A percentile compares a stretch with the other conserved stretches of the same genome.
Evolutionary conservation across 2,329 filamentous ascomycete genomes (phyloP).

Genomic region (Huntiella moniliformis): DNA sequence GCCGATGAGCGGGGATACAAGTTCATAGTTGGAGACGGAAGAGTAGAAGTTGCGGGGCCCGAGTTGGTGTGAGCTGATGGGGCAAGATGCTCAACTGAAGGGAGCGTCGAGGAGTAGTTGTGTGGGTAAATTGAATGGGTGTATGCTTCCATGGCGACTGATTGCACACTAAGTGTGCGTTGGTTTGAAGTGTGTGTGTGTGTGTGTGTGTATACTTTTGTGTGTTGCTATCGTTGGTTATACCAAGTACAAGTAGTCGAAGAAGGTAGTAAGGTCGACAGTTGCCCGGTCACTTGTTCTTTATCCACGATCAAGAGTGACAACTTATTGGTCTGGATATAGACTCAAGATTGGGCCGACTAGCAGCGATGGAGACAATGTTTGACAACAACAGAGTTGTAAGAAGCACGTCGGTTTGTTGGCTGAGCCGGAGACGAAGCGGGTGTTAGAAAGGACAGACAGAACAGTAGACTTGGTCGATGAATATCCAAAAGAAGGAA

Average conservation of each 20-base stretch:
- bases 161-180: too few species aligned
- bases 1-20: slow-evolving; percentile 5
- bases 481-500: not conserved
- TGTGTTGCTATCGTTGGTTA: not conserved
- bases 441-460: not conserved
- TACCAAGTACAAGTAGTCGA: not conserved
- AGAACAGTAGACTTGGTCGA: not conserved
- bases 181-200: too few species aligned
- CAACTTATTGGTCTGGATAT: too few species aligned
- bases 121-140: slow-evolving; percentile 1
- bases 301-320: not conserved
- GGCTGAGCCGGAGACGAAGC: not conserved
- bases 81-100: slow-evolving; percentile 7
- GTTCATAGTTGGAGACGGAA: slow-evolving; percentile 8
- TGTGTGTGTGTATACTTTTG: not conserved
- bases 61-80: slow-evolving; percentile 1
- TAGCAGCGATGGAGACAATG: slow-evolving; percentile 8
- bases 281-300: slow-evolving; percentile 4
- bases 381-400: slow-evolving; percentile 1
- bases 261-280: slow-evolving; percentile 11
- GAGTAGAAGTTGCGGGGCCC: slow-evolving; percentile 1
- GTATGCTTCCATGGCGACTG: not conserved
- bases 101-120: slow-evolving; percentile 7
- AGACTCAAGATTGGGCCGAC: too few species aligned
- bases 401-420: not conserved